Conservation (phyloP, 2,329 filamentous ascomycete species). For the Endocalyx cinctus region DNA sequence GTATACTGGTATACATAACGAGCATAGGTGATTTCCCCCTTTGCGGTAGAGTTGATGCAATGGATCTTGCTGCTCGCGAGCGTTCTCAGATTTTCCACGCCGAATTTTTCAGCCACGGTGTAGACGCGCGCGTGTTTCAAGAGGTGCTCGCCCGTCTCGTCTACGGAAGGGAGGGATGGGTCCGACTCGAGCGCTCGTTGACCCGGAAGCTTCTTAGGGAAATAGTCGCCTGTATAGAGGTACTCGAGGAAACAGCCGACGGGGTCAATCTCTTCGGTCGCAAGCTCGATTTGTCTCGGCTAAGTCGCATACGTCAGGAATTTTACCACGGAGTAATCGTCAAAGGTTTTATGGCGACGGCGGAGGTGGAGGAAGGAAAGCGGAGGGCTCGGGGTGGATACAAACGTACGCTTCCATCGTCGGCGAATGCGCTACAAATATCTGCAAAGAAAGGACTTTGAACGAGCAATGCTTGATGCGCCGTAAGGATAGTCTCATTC, state of each 20-base stretch:
- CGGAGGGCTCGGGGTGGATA: too few relatives aligned
- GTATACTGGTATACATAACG: constrained; percentile 85
- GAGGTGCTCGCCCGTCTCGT: constrained; percentile 76
- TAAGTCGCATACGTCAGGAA: constrained; percentile 17
- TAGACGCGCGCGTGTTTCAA: constrained; percentile 87
- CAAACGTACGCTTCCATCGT: constrained; percentile 58
- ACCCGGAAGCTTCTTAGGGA: constrained; percentile 62
- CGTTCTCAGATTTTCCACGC: constrained; percentile 62
- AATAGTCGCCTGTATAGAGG: constrained; percentile 84
- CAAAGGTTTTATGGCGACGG: constrained; percentile 3
- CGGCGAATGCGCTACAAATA: constrained; percentile 56
- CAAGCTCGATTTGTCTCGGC: constrained; percentile 65
- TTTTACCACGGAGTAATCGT: too few relatives aligned
- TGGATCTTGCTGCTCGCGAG: constrained; percentile 88
- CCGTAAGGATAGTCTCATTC: constrained; percentile 60
- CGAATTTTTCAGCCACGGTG: constrained; percentile 78
- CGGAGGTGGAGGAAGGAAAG: neutral
- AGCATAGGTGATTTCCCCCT: constrained; percentile 87
- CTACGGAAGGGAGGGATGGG: constrained; percentile 58
- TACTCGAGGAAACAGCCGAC: constrained; percentile 78
- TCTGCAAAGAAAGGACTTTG: constrained; percentile 72
- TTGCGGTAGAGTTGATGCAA: constrained; percentile 80
- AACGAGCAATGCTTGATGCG: constrained; percentile 72
- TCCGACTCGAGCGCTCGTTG: constrained; percentile 67
- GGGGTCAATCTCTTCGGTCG: constrained; percentile 64